Percentiles rank a stretch among this genome's conserved stretches.
These are phyloP conservation scores for Allium sativum DNA, from an alignment of 106 monocot genomes.

Conservation along the genomic window DNA sequence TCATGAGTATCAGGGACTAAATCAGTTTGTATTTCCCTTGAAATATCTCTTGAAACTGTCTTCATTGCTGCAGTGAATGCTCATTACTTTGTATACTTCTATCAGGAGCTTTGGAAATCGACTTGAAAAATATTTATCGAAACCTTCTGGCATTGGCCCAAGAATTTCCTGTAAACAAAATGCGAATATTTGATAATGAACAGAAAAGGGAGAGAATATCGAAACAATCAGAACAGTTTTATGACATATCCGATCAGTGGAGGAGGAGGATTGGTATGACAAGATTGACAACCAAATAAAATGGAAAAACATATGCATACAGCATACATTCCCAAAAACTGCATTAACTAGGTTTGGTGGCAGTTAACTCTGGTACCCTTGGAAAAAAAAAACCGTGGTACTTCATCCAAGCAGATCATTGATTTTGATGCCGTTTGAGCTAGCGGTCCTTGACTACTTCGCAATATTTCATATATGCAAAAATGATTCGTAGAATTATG, in stretches of 20 bases:
- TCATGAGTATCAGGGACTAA: not conserved
- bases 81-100: slow-evolving; percentile 50
- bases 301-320: not conserved
- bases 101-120: slow-evolving; percentile 57
- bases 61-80: slow-evolving; percentile 35
- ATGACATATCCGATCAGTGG: not conserved
- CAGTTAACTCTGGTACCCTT: no score
- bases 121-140: slow-evolving; percentile 39
- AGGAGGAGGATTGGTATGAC: not conserved
- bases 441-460: no score
- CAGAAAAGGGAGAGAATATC: not conserved
- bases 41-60: slow-evolving; percentile 51
- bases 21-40: slow-evolving; percentile 5
- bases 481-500: no score
- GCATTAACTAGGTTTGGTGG: not conserved
- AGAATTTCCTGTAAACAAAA: slow-evolving; percentile 32
- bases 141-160: slow-evolving; percentile 57
- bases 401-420: no score
- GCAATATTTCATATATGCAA: no score
- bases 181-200: not conserved
- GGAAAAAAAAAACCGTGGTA: no score
- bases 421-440: no score
- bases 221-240: not conserved
- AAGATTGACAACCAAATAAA: not conserved
- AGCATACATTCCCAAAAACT: not conserved